Base-by-base conservation (phyloP, 2,329 filamentous ascomycete species). In the Talaromyces atroroseus region DNA sequence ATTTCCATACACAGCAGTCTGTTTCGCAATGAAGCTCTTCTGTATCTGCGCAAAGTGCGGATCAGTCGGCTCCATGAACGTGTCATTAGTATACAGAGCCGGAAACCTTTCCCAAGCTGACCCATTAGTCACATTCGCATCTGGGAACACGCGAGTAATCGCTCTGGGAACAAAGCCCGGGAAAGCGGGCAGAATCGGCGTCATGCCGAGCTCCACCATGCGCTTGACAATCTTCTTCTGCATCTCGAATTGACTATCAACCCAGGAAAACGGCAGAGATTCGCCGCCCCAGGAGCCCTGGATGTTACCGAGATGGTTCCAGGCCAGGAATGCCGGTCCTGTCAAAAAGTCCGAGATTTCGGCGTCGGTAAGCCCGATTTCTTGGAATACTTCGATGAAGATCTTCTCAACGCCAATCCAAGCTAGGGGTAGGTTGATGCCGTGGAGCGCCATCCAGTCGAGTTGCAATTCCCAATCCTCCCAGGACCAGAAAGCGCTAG, bases 271-370 rank as follows among this genome's bases (percentile, higher is more conserved):
- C 3, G 78, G 75, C 12, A 80, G 60, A n/a, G 45, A 40, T 2
- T 72, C 65, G 5, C 72, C 75, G 34, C 71, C 73, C 79, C 78
- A 81, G 1, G 76, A 78, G 7, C 76, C 74, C 60, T 80, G 77
- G 18, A 79, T 80, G 60, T 81, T 82, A 10, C 78, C 79, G 55
- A 82, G 77, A n/a, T 77, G 74, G 59, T 81, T 80, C 78, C 78
- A 82, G 11, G 78, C 69, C 57, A 78, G 76, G 56, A 80, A 81
- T 0, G 78, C 77, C 1, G 79, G 78, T 0, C 78, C 78, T 49
- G 74, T 78, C 52, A 81, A 68, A 63, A 78, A 81, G 1, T 71
- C 64, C 1, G 68, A 51, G 48, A 80, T 78, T 24, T 81, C 76
- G 4, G 65, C 61, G 38, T 77, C 66, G 0, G 69, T 72, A 38